These are phyloP conservation scores for Saturnispora quitensis DNA, from an alignment of 805 yeast genomes.

Conservation along the genomic window DNA sequence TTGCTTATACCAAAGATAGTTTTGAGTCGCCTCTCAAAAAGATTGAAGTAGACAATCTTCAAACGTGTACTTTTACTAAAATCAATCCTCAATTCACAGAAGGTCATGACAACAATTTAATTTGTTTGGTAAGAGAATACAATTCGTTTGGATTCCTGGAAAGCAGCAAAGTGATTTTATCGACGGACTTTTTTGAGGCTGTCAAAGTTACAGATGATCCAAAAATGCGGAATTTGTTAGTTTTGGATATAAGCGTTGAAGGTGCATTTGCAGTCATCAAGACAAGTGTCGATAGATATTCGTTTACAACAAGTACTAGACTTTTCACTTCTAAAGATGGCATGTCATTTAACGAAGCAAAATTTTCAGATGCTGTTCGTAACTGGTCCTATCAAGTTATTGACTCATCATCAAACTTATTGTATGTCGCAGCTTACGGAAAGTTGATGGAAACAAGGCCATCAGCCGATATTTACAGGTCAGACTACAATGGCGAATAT, in stretches of 20 bases:
- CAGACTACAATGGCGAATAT: slow-evolving; percentile 50
- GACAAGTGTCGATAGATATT: slow-evolving; percentile 36
- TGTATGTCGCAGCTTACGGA: slow-evolving; percentile 33
- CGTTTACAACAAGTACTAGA: slow-evolving; percentile 28
- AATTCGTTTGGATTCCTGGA: slow-evolving; percentile 36
- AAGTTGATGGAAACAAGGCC: slow-evolving; percentile 11
- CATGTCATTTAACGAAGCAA: slow-evolving; percentile 30
- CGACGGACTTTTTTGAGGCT: slow-evolving; percentile 37
- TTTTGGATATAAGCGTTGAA: slow-evolving; percentile 28
- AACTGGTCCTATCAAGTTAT: slow-evolving; percentile 32
- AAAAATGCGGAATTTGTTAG: slow-evolving; percentile 17
- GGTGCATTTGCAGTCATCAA: slow-evolving; percentile 34
- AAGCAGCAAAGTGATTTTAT: slow-evolving; percentile 28
- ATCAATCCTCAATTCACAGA: slow-evolving; percentile 16
- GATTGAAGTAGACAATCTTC: slow-evolving; percentile 10
- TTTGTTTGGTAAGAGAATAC: slow-evolving; percentile 28
- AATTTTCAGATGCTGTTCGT: slow-evolving; percentile 30
- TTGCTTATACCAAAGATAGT: slow-evolving; percentile 35
- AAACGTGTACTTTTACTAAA: slow-evolving; percentile 20
- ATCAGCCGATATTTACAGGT: slow-evolving; percentile 34
- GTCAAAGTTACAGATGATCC: slow-evolving; percentile 11
- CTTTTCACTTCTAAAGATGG: slow-evolving; percentile 43
- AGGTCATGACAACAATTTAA: slow-evolving; percentile 23
- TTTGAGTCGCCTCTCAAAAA: slow-evolving; percentile 27
- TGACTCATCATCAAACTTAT: slow-evolving; percentile 32